Evolutionary conservation across 139 green algal genomes (phyloP), one percentile per base, ranked within the genome.

Genomic region (Micractinium sp.): DNA sequence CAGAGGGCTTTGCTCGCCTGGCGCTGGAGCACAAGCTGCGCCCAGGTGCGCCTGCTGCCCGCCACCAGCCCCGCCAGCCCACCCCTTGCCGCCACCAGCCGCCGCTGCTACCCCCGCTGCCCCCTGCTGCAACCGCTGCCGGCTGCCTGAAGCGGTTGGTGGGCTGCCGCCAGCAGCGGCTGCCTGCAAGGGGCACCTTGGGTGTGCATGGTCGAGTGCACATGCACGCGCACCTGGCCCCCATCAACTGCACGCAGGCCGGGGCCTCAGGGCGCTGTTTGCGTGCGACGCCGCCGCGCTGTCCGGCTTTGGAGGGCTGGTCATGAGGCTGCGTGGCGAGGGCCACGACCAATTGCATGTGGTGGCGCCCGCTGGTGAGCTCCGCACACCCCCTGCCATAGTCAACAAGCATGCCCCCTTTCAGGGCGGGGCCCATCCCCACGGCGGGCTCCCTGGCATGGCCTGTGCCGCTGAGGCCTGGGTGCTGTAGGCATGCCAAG

Each of bases 281-380:
- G 83, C 39, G 31, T 47, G 14, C 18, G 38, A 80, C 41, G 63
- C 41, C 29, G 36, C 29, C 56, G 39, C 85, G 25, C 85, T 95
- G 86, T 90, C 93, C 19, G 95, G 95, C 4, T 82, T 96, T 56
- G 93, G 87, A 0, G 94, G 94, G 1, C 87, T 97, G 67, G 56
- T 97, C 56, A 95, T 97, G 91, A 89, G 95, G 31, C 90, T 97
- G 60, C 92, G 93, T 16, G 86, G 91, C 22, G 95, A 97, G 56
- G 95, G 95, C 0, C 93, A 96, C 73, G 92, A 88, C 2, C 19
- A 87, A 25, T 25, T 97, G 79, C 76, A 92, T 41, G 47, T 97
- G 66, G 41, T 96, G 29, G 95, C 94, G 1, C 95, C 95, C 13
- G 36, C 53, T 74, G 93, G 94, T 93, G 71, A 35, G 41, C 29